Conservation (phyloP, 1,284 basidiomycete species). For the Ustilago loliicola region DNA sequence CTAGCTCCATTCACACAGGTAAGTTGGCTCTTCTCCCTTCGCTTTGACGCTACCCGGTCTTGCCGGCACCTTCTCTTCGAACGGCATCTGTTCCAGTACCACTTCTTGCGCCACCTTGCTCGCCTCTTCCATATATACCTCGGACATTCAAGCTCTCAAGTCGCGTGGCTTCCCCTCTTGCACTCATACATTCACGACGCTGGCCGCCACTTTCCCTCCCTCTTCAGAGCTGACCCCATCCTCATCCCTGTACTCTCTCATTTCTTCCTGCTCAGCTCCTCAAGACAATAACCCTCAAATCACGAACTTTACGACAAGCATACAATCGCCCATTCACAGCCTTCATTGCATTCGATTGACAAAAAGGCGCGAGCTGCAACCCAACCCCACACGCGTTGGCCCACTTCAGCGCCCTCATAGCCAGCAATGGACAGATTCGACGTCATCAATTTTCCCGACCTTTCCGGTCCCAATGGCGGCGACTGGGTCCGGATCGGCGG, state of each 20-base stretch:
- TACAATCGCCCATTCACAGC: neutral
- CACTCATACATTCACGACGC: conserved; percentile 12
- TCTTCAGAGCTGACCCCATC: conserved; percentile 11
- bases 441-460: conserved; percentile 65
- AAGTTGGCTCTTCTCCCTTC: neutral
- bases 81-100: neutral
- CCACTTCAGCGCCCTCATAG: neutral
- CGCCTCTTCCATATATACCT: conserved; percentile 20
- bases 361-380: neutral
- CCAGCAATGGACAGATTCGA: conserved; percentile 64
- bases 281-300: neutral
- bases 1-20: conserved; percentile 8
- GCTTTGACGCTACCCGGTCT: neutral
- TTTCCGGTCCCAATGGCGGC: conserved; percentile 61
- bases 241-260: neutral
- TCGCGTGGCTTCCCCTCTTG: conserved; percentile 13
- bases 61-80: neutral
- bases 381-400: neutral
- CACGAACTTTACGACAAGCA: conserved; percentile 13
- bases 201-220: conserved; percentile 17
- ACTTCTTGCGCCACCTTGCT: neutral
- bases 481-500: conserved; percentile 65
- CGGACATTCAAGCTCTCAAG: neutral
- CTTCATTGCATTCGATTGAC: neutral
- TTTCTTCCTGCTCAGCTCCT: conserved; percentile 1